phyloP scores from a whole-genome alignment of 139 green algal genomes.

The Chlorella ohadii region DNA sequence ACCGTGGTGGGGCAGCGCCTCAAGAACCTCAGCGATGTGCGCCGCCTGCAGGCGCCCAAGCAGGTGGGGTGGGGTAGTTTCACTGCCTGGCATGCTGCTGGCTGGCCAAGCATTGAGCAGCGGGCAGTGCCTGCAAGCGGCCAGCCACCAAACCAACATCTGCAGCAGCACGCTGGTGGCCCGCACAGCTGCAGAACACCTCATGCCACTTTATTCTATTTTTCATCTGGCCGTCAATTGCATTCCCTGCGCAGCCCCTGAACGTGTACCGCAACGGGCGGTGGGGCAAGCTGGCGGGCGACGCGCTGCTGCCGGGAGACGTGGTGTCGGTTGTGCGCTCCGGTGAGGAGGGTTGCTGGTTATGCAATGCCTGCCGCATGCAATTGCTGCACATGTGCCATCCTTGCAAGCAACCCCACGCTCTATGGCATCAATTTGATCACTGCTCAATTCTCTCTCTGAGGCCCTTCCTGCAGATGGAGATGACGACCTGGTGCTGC shows the following conservation, averaged over 20 bases:
- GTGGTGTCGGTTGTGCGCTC: slow-evolving; percentile 85
- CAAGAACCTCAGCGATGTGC: slow-evolving; percentile 90
- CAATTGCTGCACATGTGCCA: not conserved
- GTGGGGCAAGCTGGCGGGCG: slow-evolving; percentile 78
- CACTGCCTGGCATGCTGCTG: no score
- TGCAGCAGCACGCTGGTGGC: no score
- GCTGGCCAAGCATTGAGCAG: no score
- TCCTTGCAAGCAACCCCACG: not conserved
- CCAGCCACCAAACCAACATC: no score
- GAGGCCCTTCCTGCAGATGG: slow-evolving; percentile 12
- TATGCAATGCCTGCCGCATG: no score
- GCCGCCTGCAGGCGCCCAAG: slow-evolving; percentile 81
- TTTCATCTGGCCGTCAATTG: no score
- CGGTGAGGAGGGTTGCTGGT: not conserved
- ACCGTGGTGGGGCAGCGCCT: slow-evolving; percentile 92
- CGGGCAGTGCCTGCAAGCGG: no score
- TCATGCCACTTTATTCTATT: no score
- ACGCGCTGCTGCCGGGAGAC: slow-evolving; percentile 93
- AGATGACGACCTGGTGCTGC: slow-evolving; percentile 74
- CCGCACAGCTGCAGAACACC: no score
- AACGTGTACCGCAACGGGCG: slow-evolving; percentile 66
- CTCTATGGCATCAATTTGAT: no score
- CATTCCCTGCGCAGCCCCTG: slow-evolving; percentile 20
- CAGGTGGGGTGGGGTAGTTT: slow-evolving; percentile 56
- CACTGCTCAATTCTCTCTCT: no score